These are phyloP conservation scores for Jaenimonas drosophilae DNA, from an alignment of 208 protist genomes.

Conservation along the genomic window DNA sequence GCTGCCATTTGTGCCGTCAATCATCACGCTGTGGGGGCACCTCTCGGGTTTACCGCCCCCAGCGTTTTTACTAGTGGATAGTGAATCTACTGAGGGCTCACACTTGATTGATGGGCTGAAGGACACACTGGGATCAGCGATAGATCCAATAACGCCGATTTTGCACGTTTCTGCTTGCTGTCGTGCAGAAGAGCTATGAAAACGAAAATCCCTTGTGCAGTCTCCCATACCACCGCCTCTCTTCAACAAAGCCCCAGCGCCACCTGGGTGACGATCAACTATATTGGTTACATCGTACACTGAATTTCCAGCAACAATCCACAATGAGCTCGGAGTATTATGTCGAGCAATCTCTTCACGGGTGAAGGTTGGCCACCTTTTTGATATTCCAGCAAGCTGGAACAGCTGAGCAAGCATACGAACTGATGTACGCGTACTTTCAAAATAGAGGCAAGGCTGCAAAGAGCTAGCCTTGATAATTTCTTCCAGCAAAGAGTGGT, in stretches of 20 bases:
- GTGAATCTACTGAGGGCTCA: too few species aligned
- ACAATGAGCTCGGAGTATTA: conserved; percentile 10
- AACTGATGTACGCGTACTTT: background rate
- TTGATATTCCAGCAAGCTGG: conserved; percentile 4
- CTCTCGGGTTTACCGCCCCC: too few species aligned
- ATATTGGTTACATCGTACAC: conserved; percentile 23
- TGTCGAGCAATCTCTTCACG: conserved; percentile 10
- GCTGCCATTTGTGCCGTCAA: too few species aligned
- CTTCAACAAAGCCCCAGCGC: conserved; percentile 10
- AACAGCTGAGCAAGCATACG: conserved; percentile 9
- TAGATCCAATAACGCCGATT: conserved; percentile 7
- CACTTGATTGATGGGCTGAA: too few species aligned
- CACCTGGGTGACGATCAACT: conserved; percentile 14
- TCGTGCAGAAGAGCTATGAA: conserved; percentile 8
- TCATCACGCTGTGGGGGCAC: too few species aligned
- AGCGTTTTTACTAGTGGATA: too few species aligned
- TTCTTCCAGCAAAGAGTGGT: too few species aligned
- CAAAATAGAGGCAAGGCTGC: too few species aligned
- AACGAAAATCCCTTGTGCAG: conserved; percentile 16
- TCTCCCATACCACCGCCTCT: conserved; percentile 13
- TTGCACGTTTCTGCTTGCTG: conserved; percentile 5
- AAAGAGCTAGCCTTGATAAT: too few species aligned
- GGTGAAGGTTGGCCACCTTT: conserved; percentile 14
- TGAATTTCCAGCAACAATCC: conserved; percentile 16
- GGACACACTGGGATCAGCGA: too few species aligned